A percentile compares a stretch with the other conserved stretches of the same genome.
Evolutionary conservation across 768 basidiomycete genomes (phyloP).

Genomic region (Mycena alexandri): DNA sequence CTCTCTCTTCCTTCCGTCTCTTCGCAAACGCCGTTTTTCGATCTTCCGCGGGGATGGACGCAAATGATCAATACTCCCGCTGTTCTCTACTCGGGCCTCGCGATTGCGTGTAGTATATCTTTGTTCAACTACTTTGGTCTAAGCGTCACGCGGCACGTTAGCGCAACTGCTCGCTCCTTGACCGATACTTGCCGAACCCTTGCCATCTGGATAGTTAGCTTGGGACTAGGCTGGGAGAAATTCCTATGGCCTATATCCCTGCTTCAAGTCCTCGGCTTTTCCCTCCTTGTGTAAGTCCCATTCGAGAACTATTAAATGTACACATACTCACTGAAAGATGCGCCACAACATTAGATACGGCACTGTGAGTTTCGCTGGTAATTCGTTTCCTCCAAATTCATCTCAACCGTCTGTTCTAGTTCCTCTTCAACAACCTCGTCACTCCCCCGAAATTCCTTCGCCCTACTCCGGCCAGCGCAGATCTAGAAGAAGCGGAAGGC

Average conservation of each 20-base stretch:
- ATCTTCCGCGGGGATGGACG: constrained; percentile 88
- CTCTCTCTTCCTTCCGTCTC: constrained; percentile 78
- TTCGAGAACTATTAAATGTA: constrained; percentile 28
- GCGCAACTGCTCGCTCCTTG: constrained; percentile 91
- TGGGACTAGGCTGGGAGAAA: constrained; percentile 91
- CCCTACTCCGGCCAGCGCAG: constrained; percentile 52
- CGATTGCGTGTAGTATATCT: constrained; percentile 81
- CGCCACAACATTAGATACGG: constrained; percentile 71
- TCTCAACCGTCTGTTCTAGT: constrained; percentile 56
- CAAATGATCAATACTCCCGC: constrained; percentile 87
- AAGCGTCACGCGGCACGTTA: constrained; percentile 93
- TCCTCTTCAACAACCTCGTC: constrained; percentile 92
- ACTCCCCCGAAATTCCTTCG: constrained; percentile 72
- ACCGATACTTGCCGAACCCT: constrained; percentile 97
- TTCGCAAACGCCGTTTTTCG: constrained; percentile 80
- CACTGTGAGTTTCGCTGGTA: constrained; percentile 64
- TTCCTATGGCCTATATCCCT: constrained; percentile 86
- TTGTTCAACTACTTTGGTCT: constrained; percentile 92
- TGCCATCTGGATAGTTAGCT: constrained; percentile 94
- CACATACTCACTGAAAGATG: constrained; percentile 17
- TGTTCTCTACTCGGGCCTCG: constrained; percentile 76
- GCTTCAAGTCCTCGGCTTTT: constrained; percentile 88
- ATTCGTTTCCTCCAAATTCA: constrained; percentile 26
- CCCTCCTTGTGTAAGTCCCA: constrained; percentile 82
- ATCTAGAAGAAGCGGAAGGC: constrained; percentile 70